phyloP scores from a whole-genome alignment of 257 asterid species.

The Capsicum chinense region DNA sequence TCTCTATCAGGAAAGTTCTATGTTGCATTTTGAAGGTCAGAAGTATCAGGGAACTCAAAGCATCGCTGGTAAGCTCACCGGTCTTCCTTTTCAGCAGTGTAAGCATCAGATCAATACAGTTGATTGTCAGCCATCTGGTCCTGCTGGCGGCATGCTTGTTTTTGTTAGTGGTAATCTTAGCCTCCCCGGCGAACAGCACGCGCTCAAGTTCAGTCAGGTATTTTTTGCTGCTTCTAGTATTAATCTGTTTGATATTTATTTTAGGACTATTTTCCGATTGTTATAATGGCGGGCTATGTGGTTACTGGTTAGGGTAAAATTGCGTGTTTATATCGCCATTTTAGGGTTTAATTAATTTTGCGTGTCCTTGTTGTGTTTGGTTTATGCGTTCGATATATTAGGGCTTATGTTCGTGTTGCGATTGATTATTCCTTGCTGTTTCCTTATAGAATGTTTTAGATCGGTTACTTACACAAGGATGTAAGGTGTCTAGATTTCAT shows the following conservation, averaged over 20 bases:
- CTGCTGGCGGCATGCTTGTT: constrained; percentile 58
- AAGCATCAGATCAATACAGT: constrained; percentile 56
- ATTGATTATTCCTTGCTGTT: neutral
- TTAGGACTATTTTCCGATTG: neutral
- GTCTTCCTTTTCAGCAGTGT: constrained; percentile 63
- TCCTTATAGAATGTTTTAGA: neutral
- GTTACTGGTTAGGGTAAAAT: neutral
- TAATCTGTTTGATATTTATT: neutral
- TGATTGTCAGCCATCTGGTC: constrained; percentile 66
- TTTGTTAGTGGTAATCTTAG: constrained; percentile 59
- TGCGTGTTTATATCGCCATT: neutral
- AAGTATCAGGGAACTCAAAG: constrained; percentile 50
- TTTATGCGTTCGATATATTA: neutral
- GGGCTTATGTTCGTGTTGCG: neutral
- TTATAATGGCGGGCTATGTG: neutral
- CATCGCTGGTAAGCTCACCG: constrained; percentile 46
- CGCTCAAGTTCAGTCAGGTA: constrained; percentile 54
- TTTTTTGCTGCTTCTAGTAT: neutral
- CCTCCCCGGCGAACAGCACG: constrained; percentile 53
- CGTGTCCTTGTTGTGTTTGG: neutral
- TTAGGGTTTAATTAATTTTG: neutral
- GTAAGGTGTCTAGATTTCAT: neutral
- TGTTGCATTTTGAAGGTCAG: constrained; percentile 67
- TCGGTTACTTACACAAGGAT: neutral
- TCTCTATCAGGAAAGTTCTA: constrained; percentile 54